Evolutionary conservation across 306 rosid species (phyloP), one percentile per base, ranked within the genome.

Genomic region (Geum urbanum): DNA sequence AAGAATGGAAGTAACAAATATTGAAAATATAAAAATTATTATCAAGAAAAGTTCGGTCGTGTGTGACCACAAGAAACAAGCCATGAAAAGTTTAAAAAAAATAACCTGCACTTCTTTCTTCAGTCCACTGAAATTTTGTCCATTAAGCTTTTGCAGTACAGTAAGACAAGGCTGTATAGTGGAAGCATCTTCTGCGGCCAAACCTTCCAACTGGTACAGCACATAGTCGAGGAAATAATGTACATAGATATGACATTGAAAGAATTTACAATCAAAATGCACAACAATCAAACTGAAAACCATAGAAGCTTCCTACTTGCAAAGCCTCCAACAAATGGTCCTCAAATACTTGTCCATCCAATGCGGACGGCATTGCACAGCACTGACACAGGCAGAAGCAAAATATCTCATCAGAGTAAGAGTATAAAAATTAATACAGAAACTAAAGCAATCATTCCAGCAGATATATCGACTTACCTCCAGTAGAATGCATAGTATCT

Each of bases 401-500:
- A 48, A 44, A 80, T 66, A 16, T 78, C 58, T 55, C 41, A 73
- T 46, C 79, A 69, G 43, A 54, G 65, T 40, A 32, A 65, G 74
- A n/a, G 37, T 59, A 60, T 51, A 49, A 37, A 52, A 52, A 73
- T 3, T 2, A 52, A 18, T 37, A 60, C 57, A 58, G 40, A 73
- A 11, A 45, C 50, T 49, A 60, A 35, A 24, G 59, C 55, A 64
- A 50, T 0, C 22, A 53, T 35, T 15, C 12, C n/a, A 71, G 65
- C 9, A 77, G 15, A 43, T 62, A 22, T 45, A 27, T 50, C 40
- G 66, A 69, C 81, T 48, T 78, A 90, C 98, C 90, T 94, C 96
- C 76, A 94, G 80, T 64, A 90, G 78, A 75, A 88, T 87, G 83
- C 97, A 86, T 74, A 87, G 74, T 65, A 88, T 88, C 70, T 83